phyloP scores from a whole-genome alignment of 371 early-diverging fungal genomes.

The Lichtheimia corymbifera region DNA sequence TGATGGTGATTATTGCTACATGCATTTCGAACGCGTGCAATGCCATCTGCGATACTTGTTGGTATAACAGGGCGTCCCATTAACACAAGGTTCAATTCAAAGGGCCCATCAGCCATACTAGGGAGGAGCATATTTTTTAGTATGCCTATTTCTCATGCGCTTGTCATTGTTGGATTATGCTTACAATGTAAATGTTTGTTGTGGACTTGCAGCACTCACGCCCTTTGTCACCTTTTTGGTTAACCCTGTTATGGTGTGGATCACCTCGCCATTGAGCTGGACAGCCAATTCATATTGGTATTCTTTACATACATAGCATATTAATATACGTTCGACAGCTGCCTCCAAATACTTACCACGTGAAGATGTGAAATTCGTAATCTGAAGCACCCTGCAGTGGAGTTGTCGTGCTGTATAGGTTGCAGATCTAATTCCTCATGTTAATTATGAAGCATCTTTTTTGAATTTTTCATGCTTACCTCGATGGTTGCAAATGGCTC shows the following conservation, averaged over 20 bases:
- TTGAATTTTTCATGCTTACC: not conserved
- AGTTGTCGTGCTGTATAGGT: not conserved
- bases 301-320: not conserved
- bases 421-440: not conserved
- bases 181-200: not conserved
- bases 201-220: not conserved
- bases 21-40: not conserved
- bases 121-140: not conserved
- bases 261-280: slow-evolving; percentile 3
- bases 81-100: slow-evolving; percentile 10
- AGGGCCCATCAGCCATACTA: slow-evolving; percentile 7
- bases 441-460: not conserved
- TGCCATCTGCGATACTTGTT: not conserved
- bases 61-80: slow-evolving; percentile 6
- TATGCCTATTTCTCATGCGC: not conserved
- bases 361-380: slow-evolving; percentile 14
- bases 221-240: slow-evolving; percentile 5
- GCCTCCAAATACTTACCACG: slow-evolving; percentile 1
- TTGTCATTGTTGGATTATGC: not conserved
- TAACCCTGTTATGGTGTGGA: not conserved
- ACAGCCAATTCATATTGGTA: slow-evolving; percentile 9
- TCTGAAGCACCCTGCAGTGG: slow-evolving; percentile 14
- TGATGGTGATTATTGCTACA: not conserved
- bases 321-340: not conserved
- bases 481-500: slow-evolving; percentile 3